phyloP scores from a whole-genome alignment of 257 asterid genomes.

The Jasminum sambac region DNA sequence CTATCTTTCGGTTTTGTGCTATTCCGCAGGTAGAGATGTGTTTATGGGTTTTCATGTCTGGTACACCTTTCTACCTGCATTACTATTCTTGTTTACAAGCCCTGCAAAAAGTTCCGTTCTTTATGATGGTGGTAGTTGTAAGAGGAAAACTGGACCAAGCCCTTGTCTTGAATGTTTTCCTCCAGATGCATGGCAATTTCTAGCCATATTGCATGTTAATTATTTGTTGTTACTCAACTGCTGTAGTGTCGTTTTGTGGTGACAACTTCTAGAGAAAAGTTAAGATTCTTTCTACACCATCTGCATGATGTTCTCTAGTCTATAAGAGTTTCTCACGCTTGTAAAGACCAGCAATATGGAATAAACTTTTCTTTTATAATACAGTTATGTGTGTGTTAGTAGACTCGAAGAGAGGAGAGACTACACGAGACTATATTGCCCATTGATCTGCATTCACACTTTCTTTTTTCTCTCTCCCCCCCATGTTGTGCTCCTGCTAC shows the following conservation, averaged over 20 bases:
- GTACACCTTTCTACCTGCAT: slow-evolving; percentile 11
- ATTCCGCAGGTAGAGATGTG: slow-evolving; percentile 80
- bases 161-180: slow-evolving; percentile 4
- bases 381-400: not conserved
- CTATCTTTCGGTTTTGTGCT: slow-evolving; percentile 92
- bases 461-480: too few relatives aligned
- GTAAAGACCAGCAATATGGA: not conserved
- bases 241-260: slow-evolving; percentile 1
- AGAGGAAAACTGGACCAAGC: not conserved
- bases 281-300: slow-evolving; percentile 1
- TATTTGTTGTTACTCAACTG: not conserved
- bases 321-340: not conserved
- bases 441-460: not conserved
- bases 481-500: too few relatives aligned
- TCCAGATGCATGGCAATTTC: slow-evolving; percentile 9
- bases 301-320: not conserved
- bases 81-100: slow-evolving; percentile 1
- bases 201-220: not conserved
- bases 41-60: slow-evolving; percentile 8
- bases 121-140: not conserved
- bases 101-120: not conserved
- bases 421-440: not conserved
- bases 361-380: not conserved
- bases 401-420: not conserved
- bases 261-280: not conserved